Base-by-base conservation (phyloP, 306 rosid species). In the Albizia julibrissin region DNA sequence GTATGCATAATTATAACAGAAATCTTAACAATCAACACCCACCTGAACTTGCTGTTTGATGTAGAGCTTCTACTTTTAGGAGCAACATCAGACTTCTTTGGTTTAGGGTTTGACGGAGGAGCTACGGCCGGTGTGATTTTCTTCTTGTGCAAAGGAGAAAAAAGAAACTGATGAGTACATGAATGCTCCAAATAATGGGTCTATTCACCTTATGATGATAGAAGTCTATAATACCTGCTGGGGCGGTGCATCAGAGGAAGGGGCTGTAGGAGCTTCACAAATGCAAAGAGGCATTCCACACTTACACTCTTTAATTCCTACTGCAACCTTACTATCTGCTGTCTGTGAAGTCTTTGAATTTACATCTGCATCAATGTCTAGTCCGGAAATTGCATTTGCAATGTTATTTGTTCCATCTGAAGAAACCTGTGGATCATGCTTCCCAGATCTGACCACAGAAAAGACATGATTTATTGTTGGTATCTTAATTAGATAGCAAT, bases 271-370 rank as follows among this genome's bases (percentile, higher is more conserved):
- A 78, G 97, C 89, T 89, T 87, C 97, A 83, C 99, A 96, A 69
- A 96, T 96, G 85, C 99, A 96, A 80, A 96, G 92, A 82, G 99
- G 99, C 98, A 96, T 96, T 87, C 99, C 95, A 87, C 99, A 96
- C 84, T 91, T 94, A 34, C 99, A 96, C 72, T 90, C 96, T 78
- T 83, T 72, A 82, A 85, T 70, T 44, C 84, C 83, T 46, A 77
- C 50, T 42, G 72, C 84, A 79, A 81, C 83, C 33, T 58, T 86
- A 84, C 74, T 83, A 81, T 76, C 88, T 81, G 80, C 83, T 84
- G 89, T 77, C 52, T 87, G 80, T 69, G 64, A 75, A 52, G 84
- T 43, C 76, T 85, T 84, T 50, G 86, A 81, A 84, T 89, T 83
- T 80, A 59, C 80, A 80, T 81, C 81, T 22, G 72, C 85, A 26